Conservation (phyloP, 306 rosid genomes). For the Cucurbita moschata region DNA sequence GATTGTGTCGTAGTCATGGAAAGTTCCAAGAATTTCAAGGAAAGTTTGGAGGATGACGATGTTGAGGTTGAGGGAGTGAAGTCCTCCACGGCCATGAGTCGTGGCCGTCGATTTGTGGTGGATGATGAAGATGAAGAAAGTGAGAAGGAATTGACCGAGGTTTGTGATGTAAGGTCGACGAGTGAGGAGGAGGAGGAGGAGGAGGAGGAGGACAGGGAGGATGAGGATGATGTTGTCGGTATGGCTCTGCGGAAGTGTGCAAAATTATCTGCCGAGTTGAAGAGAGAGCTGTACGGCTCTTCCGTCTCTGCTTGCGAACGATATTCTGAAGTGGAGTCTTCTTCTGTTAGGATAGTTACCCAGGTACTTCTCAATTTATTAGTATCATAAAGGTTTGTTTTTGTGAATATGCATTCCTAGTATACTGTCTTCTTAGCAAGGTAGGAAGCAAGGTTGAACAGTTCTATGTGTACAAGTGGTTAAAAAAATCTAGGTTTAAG, state of each 20-base stretch:
- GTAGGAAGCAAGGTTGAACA: neutral
- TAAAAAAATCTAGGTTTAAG: neutral
- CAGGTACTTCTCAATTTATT: slow-evolving; percentile 33
- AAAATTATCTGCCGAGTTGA: slow-evolving; percentile 71
- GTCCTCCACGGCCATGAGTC: slow-evolving; percentile 14
- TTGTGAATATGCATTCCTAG: neutral
- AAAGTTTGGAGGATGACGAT: slow-evolving; percentile 54
- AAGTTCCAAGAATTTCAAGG: neutral
- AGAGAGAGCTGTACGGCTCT: slow-evolving; percentile 55
- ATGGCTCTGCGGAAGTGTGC: slow-evolving; percentile 83
- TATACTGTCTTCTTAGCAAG: neutral
- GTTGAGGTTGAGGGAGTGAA: slow-evolving; percentile 13
- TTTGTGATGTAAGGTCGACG: slow-evolving; percentile 28
- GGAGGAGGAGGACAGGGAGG: slow-evolving; percentile 14
- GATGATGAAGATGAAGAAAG: slow-evolving; percentile 52
- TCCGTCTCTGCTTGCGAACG: slow-evolving; percentile 44
- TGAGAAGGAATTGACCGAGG: slow-evolving; percentile 25
- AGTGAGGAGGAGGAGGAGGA: slow-evolving; percentile 26
- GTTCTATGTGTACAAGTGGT: neutral
- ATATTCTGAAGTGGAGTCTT: slow-evolving; percentile 73
- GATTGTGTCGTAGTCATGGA: slow-evolving; percentile 33
- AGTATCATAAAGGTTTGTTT: neutral
- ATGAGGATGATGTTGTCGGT: slow-evolving; percentile 56
- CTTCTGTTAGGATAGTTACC: slow-evolving; percentile 67
- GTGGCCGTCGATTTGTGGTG: slow-evolving; percentile 58